Evolutionary conservation across 441 rosid species (phyloP).

Genomic region (Adansonia rubrostipa): DNA sequence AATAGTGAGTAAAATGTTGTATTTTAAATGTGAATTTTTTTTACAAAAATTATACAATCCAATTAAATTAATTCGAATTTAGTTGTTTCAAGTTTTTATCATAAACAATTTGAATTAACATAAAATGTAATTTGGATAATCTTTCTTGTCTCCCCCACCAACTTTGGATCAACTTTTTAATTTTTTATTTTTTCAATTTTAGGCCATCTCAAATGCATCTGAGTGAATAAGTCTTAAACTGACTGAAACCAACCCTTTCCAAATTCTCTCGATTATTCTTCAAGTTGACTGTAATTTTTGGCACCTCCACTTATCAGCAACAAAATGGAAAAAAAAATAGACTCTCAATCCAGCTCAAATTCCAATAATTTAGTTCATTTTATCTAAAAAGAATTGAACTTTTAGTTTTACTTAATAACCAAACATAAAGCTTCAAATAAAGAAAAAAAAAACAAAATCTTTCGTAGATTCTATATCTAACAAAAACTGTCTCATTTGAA

Average conservation of each 20-base stretch:
- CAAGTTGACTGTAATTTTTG: background rate
- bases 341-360: background rate
- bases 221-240: background rate
- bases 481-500: background rate
- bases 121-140: background rate
- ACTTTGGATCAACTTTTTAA: background rate
- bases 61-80: too few relatives aligned
- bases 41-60: too few relatives aligned
- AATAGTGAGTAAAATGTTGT: too few relatives aligned
- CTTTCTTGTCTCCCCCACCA: too few relatives aligned
- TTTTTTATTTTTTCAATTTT: background rate
- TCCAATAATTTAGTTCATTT: background rate
- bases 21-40: too few relatives aligned
- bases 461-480: background rate
- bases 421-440: too few relatives aligned
- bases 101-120: too few relatives aligned
- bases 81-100: too few relatives aligned
- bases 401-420: too few relatives aligned
- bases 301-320: background rate
- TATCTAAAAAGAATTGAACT: too few relatives aligned
- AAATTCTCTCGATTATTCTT: slow-evolving; percentile 1
- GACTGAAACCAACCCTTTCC: slow-evolving; percentile 14
- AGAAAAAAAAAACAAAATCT: background rate
- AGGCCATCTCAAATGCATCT: background rate
- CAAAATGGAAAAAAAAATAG: background rate